Base-by-base conservation (phyloP, 441 rosid species). In the Gossypium aridum region DNA sequence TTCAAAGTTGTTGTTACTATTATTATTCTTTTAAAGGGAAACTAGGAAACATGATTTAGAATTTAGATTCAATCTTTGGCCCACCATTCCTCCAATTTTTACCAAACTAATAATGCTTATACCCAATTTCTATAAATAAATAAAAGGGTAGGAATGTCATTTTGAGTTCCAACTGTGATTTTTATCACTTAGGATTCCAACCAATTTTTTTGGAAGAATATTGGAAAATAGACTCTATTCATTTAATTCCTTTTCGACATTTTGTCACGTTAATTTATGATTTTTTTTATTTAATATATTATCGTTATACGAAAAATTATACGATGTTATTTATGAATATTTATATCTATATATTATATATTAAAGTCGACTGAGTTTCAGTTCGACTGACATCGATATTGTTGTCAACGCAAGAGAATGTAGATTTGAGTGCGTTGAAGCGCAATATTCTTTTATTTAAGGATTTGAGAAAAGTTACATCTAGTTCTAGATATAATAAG, bases 391-490 rank as follows among this genome's bases (percentile, higher is more conserved):
- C 0, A 5, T 5, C 0, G 1, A 1, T 31, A 5, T 5, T 31
- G 0, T 31, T 31, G 1, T 5, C 0, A 31, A 31, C 1, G 5
- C 1, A 28, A 0, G 0, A 28, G 4, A 0, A 28, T 0, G 1
- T 28, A 28, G 0, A 0, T 28, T 31, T 4, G 1, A 31, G 1
- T 31, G 0, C 1, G 0, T 31, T 0, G 7, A 31, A 4, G 1
- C 7, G 6, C 0, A 31, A 0, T 0, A 31, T 31, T 2, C 1
- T 31, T 31, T 4, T 31, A 31, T 31, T 28, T 31, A 31, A 4
- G 0, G 0, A 0, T 31, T 1, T 1, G 1, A 0, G 0, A 31
- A 0, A 4, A 31, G 0, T 0, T 28, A 28, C 6, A 1, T 4
- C 1, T 28, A 28, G 0, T 3, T 4, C 6, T 28, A 28, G 6